These are phyloP conservation scores for Aspergillus sp. DNA, from an alignment of 2,329 filamentous ascomycete genomes.

Conservation along the genomic window DNA sequence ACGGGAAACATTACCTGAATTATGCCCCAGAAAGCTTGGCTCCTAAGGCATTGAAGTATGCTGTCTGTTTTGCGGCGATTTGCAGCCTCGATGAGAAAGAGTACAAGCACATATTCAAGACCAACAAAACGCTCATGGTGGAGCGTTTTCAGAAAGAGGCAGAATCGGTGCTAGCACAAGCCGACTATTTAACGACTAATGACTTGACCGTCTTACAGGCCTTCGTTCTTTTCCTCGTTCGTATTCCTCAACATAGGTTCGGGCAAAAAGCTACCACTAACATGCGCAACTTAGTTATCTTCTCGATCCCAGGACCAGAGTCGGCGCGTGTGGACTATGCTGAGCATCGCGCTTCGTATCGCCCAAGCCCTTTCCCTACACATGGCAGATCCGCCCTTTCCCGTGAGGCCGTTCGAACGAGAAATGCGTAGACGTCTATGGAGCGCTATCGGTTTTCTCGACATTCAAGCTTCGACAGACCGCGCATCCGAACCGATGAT, in stretches of 20 bases:
- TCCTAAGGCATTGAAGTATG: constrained; percentile 23
- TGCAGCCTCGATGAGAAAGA: constrained; percentile 25
- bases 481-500: constrained; percentile 37
- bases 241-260: neutral
- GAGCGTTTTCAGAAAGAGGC: constrained; percentile 24
- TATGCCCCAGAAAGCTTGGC: constrained; percentile 28
- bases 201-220: constrained; percentile 35
- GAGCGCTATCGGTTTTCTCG: constrained; percentile 30
- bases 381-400: constrained; percentile 27
- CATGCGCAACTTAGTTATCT: constrained; percentile 4
- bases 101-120: constrained; percentile 21
- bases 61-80: constrained; percentile 28
- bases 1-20: constrained; percentile 28
- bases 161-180: constrained; percentile 24
- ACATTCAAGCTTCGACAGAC: constrained; percentile 30
- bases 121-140: constrained; percentile 18
- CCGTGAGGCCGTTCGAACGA: constrained; percentile 27
- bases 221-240: constrained; percentile 32
- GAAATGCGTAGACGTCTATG: constrained; percentile 34
- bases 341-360: constrained; percentile 32
- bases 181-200: constrained; percentile 31
- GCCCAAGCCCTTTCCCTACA: constrained; percentile 33
- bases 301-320: constrained; percentile 31
- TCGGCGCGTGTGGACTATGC: constrained; percentile 35
- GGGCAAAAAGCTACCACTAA: neutral